Evolutionary conservation across 768 basidiomycete species (phyloP), one percentile per base, ranked within the genome.

Genomic region (Rhodotorula paludigena): DNA sequence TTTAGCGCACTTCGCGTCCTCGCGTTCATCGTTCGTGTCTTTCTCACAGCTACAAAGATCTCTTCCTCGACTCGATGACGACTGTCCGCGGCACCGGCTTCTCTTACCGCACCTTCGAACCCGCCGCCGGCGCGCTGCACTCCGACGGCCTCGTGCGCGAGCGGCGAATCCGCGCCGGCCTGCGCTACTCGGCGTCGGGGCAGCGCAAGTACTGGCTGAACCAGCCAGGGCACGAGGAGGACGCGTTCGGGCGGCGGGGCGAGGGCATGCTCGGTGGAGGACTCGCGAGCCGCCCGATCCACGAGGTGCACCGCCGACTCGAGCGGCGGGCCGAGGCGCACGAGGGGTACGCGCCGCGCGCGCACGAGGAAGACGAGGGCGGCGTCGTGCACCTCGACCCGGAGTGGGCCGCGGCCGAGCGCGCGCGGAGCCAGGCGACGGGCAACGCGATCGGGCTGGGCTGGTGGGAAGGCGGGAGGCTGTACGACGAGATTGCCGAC

Each of bases 191-290:
- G 54, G 84, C 87, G 61, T 92, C 92, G n/a, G 96, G 94, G 2
- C 85, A 86, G 76, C 82, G 82, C 63, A 99, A 99, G 79, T 99
- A 99, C 78, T 99, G 96, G 96, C 81, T 99, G 15, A 92, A 93
- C 0, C 85, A 86, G 74, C 83, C 85, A 0, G 54, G 54, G n/a
- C n/a, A 15, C 5, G 36, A 55, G 28, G 62, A 79, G 77, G 47
- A 77, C 82, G 54, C 80, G 80, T 20, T 82, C 82, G 28, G 38
- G 54, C 67, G 49, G 48, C 35, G 36, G 51, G 52, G 73, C 18
- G 54, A 55, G 12, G 35, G 35, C n/a, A 7, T 55, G 41, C 44
- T 58, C 42, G 44, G 21, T 55, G 66, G 1, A 5, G 68, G 76
- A n/a, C 56, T 71, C 14, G 32, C 72, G 25, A 71, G 73, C 32